A percentile compares a stretch with the other conserved stretches of the same genome.
Conservation (phyloP, 2,329 filamentous ascomycete genomes). For the Epichloe bromicola region DNA sequence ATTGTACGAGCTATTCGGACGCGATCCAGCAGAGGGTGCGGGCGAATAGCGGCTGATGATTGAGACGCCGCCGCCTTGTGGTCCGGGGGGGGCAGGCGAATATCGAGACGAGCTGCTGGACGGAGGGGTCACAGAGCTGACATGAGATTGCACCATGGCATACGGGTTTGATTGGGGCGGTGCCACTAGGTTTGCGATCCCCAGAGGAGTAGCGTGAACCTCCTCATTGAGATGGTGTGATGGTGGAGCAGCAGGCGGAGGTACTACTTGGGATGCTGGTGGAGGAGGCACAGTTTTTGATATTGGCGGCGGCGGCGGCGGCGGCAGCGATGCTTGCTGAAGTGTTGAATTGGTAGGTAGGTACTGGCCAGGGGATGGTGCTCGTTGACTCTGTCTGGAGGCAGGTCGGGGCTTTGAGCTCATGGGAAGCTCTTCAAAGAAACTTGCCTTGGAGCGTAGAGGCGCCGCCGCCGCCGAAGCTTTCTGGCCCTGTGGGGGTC, state of each 20-base stretch:
- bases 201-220: conserved; percentile 9
- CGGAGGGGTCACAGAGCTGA: conserved; percentile 19
- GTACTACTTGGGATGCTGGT: conserved; percentile 8
- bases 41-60: conserved; percentile 40
- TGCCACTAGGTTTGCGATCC: conserved; percentile 33
- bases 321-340: conserved; percentile 8
- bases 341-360: background rate
- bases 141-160: conserved; percentile 28
- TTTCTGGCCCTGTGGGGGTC: conserved; percentile 19
- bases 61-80: conserved; percentile 20
- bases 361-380: conserved; percentile 25
- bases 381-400: conserved; percentile 36
- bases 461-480: conserved; percentile 21
- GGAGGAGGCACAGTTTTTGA: conserved; percentile 15
- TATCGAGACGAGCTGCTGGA: conserved; percentile 36
- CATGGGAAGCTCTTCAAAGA: conserved; percentile 68
- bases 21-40: conserved; percentile 24
- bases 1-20: conserved; percentile 30
- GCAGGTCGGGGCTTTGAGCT: conserved; percentile 47
- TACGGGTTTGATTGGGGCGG: conserved; percentile 42
- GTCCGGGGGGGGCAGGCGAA: conserved; percentile 43
- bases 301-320: conserved; percentile 20
- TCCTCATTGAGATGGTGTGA: conserved; percentile 7
- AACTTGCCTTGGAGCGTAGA: conserved; percentile 37
- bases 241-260: conserved; percentile 13